phyloP scores from a whole-genome alignment of 352 stramenopile species.

The Thalassiosira hispida region DNA sequence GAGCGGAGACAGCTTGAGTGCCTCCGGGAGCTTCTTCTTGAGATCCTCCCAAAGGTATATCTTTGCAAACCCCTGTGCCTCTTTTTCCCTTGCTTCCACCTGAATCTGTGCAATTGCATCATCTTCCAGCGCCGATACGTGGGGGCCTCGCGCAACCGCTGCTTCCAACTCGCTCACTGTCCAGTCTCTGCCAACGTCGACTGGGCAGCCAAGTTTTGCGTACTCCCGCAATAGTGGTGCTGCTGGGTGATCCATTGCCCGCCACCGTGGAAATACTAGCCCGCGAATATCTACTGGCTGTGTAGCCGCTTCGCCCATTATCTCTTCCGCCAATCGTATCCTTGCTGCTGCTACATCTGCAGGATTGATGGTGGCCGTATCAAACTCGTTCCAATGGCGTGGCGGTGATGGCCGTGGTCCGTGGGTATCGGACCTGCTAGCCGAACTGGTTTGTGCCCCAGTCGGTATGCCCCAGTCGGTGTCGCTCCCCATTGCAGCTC shows the following conservation, averaged over 20 bases:
- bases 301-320: slow-evolving; percentile 12
- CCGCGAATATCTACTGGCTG: slow-evolving; percentile 2
- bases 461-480: background rate
- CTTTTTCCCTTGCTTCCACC: slow-evolving; percentile 19
- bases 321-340: slow-evolving; percentile 3
- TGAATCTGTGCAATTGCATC: slow-evolving; percentile 25
- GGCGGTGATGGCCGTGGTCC: no score
- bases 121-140: background rate
- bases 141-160: slow-evolving; percentile 9
- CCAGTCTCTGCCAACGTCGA: slow-evolving; percentile 24
- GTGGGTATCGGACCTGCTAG: background rate
- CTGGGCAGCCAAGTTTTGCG: slow-evolving; percentile 23
- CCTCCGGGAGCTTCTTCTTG: background rate
- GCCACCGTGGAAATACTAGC: slow-evolving; percentile 10
- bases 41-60: slow-evolving; percentile 20
- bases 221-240: slow-evolving; percentile 11
- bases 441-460: no score
- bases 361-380: background rate
- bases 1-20: slow-evolving; percentile 18
- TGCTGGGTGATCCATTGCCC: slow-evolving; percentile 13
- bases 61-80: slow-evolving; percentile 9
- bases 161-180: slow-evolving; percentile 32
- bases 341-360: slow-evolving; percentile 1
- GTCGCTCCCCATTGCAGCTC: no score
- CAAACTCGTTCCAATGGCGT: background rate